Conservation (phyloP, 805 yeast genomes). For the Pichia exigua region DNA sequence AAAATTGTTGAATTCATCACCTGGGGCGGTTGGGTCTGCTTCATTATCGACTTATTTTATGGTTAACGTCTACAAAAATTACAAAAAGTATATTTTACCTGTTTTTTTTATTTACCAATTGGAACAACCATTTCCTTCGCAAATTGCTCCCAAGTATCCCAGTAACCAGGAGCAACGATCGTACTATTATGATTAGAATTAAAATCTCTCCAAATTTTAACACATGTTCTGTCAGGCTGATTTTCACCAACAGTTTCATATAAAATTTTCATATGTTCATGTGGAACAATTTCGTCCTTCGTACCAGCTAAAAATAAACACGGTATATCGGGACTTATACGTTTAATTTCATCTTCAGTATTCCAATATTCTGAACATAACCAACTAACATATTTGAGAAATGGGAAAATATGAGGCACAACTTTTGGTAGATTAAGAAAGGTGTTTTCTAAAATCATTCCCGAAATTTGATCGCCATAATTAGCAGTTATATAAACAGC, state of each 20-base stretch:
- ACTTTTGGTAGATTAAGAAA: constrained; percentile 68
- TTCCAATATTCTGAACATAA: constrained; percentile 82
- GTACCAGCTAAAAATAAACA: constrained; percentile 64
- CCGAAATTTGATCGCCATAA: constrained; percentile 39
- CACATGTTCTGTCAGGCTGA: constrained; percentile 39
- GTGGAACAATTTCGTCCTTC: constrained; percentile 88
- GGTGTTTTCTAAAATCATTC: constrained; percentile 78
- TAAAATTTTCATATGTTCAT: constrained; percentile 62
- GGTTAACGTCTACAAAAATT: constrained; percentile 22
- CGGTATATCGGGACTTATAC: constrained; percentile 49
- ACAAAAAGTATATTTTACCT: background rate
- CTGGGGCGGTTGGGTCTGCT: constrained; percentile 41
- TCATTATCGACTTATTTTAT: constrained; percentile 32
- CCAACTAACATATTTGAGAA: constrained; percentile 36
- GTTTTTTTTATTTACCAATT: constrained; percentile 13
- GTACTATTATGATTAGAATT: constrained; percentile 82
- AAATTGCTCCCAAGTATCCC: constrained; percentile 60
- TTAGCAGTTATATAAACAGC: constrained; percentile 72
- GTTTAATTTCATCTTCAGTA: constrained; percentile 51
- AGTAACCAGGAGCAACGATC: constrained; percentile 63
- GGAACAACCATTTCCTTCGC: constrained; percentile 37
- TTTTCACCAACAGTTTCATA: constrained; percentile 21
- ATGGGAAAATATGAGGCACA: constrained; percentile 68
- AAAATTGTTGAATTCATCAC: constrained; percentile 30
- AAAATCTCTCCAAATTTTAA: constrained; percentile 48